Evolutionary conservation across 1,284 basidiomycete genomes (phyloP).

Genomic region (Spongiforma sp.): DNA sequence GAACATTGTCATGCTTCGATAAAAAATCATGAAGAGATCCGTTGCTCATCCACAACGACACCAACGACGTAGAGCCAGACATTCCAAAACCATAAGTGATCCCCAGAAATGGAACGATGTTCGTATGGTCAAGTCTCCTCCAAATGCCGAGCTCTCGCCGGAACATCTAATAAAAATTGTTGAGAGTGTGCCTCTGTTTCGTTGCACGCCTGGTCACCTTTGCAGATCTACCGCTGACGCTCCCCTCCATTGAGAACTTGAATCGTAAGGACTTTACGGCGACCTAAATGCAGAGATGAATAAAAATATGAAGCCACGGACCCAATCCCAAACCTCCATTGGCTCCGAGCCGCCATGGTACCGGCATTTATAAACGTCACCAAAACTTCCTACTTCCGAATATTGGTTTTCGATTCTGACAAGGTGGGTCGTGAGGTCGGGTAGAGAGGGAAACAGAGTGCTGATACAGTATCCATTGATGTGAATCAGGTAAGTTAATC

Average conservation of each 20-base stretch:
- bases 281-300: background rate
- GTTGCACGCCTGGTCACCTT: background rate
- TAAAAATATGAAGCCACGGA: background rate
- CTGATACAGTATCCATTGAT: too few species aligned
- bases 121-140: background rate
- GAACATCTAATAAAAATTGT: background rate
- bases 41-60: constrained; percentile 8
- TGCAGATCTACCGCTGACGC: background rate
- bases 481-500: background rate
- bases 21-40: constrained; percentile 5
- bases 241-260: background rate
- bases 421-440: background rate
- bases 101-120: constrained; percentile 5
- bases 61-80: background rate
- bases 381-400: background rate
- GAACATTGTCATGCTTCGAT: background rate
- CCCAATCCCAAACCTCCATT: background rate
- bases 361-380: background rate
- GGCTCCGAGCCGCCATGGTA: background rate
- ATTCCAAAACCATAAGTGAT: background rate
- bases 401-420: background rate
- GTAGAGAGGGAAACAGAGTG: background rate
- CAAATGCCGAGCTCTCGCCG: too few species aligned
- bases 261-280: background rate
- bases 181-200: background rate